Conservation (phyloP, 2,329 filamentous ascomycete species). For the Beauveria australis region DNA sequence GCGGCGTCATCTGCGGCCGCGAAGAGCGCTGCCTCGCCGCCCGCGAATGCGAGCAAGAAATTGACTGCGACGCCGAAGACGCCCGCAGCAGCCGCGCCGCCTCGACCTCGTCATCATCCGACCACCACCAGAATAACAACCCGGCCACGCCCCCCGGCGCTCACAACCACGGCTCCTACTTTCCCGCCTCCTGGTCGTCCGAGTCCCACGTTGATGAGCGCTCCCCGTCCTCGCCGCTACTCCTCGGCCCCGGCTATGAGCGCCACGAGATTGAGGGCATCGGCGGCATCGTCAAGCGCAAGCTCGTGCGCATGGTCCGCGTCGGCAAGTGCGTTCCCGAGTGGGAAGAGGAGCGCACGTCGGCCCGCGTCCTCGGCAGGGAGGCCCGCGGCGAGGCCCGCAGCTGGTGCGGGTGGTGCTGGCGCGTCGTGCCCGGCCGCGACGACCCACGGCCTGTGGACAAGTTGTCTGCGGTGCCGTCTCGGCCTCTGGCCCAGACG, state of each 20-base stretch:
- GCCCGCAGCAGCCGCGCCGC: slow-evolving; percentile 36
- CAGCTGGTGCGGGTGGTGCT: slow-evolving; percentile 93
- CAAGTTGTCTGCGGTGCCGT: background rate
- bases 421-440: slow-evolving; percentile 58
- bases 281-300: slow-evolving; percentile 79
- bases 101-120: background rate
- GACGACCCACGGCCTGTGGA: slow-evolving; percentile 28
- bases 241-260: slow-evolving; percentile 64
- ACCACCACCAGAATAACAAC: background rate
- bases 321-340: slow-evolving; percentile 82
- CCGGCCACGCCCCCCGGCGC: background rate
- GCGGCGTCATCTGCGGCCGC: slow-evolving; percentile 83
- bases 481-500: too few relatives aligned
- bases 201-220: slow-evolving; percentile 16
- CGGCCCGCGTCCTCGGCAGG: slow-evolving; percentile 52
- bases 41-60: slow-evolving; percentile 71
- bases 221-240: slow-evolving; percentile 36
- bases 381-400: slow-evolving; percentile 62
- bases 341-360: slow-evolving; percentile 63
- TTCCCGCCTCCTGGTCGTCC: slow-evolving; percentile 9
- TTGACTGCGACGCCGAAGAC: slow-evolving; percentile 77
- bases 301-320: slow-evolving; percentile 71
- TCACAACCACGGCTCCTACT: background rate
- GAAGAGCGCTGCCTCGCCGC: slow-evolving; percentile 67
- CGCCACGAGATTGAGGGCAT: slow-evolving; percentile 88